A percentile compares a stretch with the other conserved stretches of the same genome.
These are phyloP conservation scores for Cladophialophora bantiana DNA, from an alignment of 2,329 filamentous ascomycete species.

Conservation along the genomic window DNA sequence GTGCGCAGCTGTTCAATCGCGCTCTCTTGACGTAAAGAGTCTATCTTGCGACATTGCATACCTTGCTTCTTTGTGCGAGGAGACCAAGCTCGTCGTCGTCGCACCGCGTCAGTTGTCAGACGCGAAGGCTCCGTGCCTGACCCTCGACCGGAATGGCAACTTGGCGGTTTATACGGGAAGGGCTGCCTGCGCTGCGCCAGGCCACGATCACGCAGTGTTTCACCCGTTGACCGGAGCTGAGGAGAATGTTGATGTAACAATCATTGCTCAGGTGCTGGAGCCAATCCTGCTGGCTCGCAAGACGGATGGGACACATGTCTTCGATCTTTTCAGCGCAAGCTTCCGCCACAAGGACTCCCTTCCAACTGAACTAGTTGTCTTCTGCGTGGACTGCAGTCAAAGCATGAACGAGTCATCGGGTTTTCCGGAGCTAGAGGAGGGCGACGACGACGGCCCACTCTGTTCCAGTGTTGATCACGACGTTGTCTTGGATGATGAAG, in stretches of 20 bases:
- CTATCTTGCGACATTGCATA: constrained; percentile 41
- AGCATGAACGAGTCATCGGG: constrained; percentile 45
- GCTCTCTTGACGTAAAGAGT: constrained; percentile 35
- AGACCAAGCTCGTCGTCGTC: constrained; percentile 44
- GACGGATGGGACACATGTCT: constrained; percentile 46
- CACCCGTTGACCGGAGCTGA: constrained; percentile 44
- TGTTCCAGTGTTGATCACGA: neutral
- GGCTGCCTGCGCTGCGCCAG: constrained; percentile 44
- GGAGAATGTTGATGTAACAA: constrained; percentile 45
- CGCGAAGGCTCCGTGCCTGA: constrained; percentile 45
- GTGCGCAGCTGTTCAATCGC: neutral
- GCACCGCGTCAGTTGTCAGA: constrained; percentile 43
- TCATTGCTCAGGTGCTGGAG: constrained; percentile 47
- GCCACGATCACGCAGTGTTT: constrained; percentile 46
- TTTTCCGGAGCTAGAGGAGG: constrained; percentile 44
- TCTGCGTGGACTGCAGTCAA: constrained; percentile 47
- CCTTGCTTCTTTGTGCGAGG: constrained; percentile 44
- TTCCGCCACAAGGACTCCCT: constrained; percentile 40
- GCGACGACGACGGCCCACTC: neutral
- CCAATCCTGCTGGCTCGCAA: constrained; percentile 45
- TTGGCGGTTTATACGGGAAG: constrained; percentile 49
- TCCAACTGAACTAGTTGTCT: constrained; percentile 47
- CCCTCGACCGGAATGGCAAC: constrained; percentile 46
- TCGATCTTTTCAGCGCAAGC: constrained; percentile 46
- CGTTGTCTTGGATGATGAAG: constrained; percentile 16